phyloP scores from a whole-genome alignment of 495 filamentous ascomycete genomes.

The Baudoinia panamericana region DNA sequence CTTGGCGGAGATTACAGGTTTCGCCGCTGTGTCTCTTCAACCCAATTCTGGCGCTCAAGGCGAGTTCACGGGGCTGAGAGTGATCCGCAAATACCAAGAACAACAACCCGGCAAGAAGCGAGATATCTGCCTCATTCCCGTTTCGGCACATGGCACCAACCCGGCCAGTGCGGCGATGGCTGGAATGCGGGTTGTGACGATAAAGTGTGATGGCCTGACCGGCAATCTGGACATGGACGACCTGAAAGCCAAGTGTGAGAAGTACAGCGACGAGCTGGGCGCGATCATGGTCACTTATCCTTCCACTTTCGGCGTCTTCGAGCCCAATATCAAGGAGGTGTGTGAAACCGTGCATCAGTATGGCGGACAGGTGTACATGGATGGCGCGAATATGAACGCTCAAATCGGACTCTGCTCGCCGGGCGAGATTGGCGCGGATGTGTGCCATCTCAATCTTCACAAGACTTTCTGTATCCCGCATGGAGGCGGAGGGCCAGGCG shows the following conservation, averaged over 20 bases:
- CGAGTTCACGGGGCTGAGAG: slow-evolving; percentile 86
- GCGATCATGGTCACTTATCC: slow-evolving; percentile 99
- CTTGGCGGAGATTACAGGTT: slow-evolving; percentile 76
- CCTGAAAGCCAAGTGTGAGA: slow-evolving; percentile 74
- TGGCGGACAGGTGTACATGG: slow-evolving; percentile 97
- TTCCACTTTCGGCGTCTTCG: slow-evolving; percentile 92
- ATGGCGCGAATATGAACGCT: slow-evolving; percentile 98
- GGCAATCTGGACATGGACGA: slow-evolving; percentile 86
- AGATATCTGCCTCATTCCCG: slow-evolving; percentile 91
- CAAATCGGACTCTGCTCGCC: slow-evolving; percentile 96
- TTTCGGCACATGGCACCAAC: slow-evolving; percentile 95
- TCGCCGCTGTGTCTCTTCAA: slow-evolving; percentile 80
- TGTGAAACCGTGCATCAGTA: slow-evolving; percentile 75
- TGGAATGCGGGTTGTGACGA: slow-evolving; percentile 86
- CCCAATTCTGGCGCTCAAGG: slow-evolving; percentile 97
- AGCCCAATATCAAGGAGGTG: slow-evolving; percentile 77
- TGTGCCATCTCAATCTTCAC: slow-evolving; percentile 95
- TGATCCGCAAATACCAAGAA: slow-evolving; percentile 81
- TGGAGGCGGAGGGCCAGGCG: slow-evolving; percentile 88
- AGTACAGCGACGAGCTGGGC: slow-evolving; percentile 72
- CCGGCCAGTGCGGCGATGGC: slow-evolving; percentile 95
- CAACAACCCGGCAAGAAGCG: slow-evolving; percentile 49
- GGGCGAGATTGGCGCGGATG: slow-evolving; percentile 92
- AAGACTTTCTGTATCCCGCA: slow-evolving; percentile 99
- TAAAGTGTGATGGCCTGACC: slow-evolving; percentile 80